Base-by-base conservation (phyloP, 2,329 filamentous ascomycete genomes). In the Chaetothyriales sp. region DNA sequence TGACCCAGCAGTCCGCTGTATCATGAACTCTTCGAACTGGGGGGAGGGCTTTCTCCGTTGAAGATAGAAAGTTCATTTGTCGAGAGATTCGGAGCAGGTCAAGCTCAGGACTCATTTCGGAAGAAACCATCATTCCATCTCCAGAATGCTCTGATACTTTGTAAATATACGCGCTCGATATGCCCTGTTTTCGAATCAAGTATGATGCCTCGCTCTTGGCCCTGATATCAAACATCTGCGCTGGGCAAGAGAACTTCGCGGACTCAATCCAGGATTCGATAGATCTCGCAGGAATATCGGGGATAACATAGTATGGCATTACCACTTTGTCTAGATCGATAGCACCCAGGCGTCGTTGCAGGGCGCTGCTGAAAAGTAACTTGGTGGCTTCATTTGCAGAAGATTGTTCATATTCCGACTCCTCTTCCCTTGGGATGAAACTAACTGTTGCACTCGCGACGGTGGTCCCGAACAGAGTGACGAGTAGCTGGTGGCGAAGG, bases 261-360 rank as follows among this genome's bases (percentile, higher is more conserved):
- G 32, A 39, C 18, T 18, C 45, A 26, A 47, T 22, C 56, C 55
- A 58, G 3, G 10, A 15, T 42, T 48, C 9, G 25, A 57, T 46
- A 8, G 19, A 42, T 5, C 25, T 7, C 15, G 42, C 25, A 20
- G 48, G 42, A 6, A 57, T 39, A 44, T 53, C 50, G n/a, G 56
- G 56, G 3, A 57, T 50, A 18, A 58, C 26, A 6, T 55, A 48
- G 20, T 51, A 52, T 45, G 55, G 55, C 15, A 58, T 22, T 18
- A 3, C 12, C 12, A 26, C 28, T 9, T 9, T 19, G 26, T 47
- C 26, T 9, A 18, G 18, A 25, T 47, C 45, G n/a, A 47, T 10
- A 4, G 20, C 45, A 12, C 20, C 20, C 26, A 47, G n/a, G 19
- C 45, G 19, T 32, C 45, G 45, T 12, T 32, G 20, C 45, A 47